Conservation (phyloP, 805 yeast species). For the Cyberlindnera bimundalis region DNA sequence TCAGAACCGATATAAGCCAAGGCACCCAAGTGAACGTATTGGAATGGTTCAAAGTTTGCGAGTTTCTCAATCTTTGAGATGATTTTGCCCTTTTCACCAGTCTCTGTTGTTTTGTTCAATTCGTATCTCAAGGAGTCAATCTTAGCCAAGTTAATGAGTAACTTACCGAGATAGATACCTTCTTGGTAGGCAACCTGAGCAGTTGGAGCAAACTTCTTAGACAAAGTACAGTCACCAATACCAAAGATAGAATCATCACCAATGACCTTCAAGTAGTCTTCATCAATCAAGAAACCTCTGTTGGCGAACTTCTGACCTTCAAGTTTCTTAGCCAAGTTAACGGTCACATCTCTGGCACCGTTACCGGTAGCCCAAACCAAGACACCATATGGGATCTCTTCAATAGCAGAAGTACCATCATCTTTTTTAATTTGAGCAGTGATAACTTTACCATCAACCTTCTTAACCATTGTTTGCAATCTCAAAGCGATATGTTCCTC, state of each 20-base stretch:
- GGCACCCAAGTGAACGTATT: conserved; percentile 87
- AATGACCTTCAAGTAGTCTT: conserved; percentile 65
- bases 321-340: conserved; percentile 61
- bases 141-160: conserved; percentile 61
- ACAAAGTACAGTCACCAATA: conserved; percentile 89
- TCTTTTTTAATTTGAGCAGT: conserved; percentile 64
- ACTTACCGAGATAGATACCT: conserved; percentile 75
- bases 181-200: conserved; percentile 98
- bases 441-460: conserved; percentile 69
- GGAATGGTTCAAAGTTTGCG: conserved; percentile 56
- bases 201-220: conserved; percentile 87
- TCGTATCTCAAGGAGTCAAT: conserved; percentile 55
- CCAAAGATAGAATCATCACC: conserved; percentile 81
- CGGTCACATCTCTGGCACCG: conserved; percentile 75
- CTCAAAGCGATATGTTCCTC: conserved; percentile 66
- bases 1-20: conserved; percentile 93
- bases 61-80: conserved; percentile 39
- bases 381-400: conserved; percentile 82
- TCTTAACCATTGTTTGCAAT: conserved; percentile 85
- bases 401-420: conserved; percentile 56
- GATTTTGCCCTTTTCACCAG: conserved; percentile 34
- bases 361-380: conserved; percentile 98
- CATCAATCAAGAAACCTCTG: conserved; percentile 87
- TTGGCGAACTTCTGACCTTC: conserved; percentile 80
- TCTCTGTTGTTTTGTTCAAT: conserved; percentile 33